A percentile compares a stretch with the other conserved stretches of the same genome.
Evolutionary conservation across 2,329 filamentous ascomycete genomes (phyloP).

Genomic region (Fusarium napiforme): DNA sequence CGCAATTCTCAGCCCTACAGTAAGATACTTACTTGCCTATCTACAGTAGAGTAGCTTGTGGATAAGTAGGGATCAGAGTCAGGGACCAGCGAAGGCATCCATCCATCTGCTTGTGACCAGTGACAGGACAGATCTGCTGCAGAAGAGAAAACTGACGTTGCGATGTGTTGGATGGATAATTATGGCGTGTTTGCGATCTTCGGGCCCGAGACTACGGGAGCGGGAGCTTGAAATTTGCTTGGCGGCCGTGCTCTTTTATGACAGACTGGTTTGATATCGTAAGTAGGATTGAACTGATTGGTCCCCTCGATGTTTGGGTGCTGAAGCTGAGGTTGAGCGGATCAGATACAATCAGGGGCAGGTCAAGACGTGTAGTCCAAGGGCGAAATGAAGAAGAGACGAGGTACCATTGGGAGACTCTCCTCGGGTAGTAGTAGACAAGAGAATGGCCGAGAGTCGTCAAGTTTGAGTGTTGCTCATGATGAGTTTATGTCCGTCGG

Average conservation of each 20-base stretch:
- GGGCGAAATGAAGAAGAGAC: neutral
- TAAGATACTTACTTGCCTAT: neutral
- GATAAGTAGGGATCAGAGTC: constrained; percentile 5
- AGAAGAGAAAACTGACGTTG: neutral
- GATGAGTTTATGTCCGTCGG: constrained; percentile 38
- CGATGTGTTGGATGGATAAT: neutral
- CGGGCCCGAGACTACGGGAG: constrained; percentile 28
- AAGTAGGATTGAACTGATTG: neutral
- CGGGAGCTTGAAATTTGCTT: constrained; percentile 12
- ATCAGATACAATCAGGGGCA: neutral
- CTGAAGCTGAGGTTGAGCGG: neutral
- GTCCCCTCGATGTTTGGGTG: neutral
- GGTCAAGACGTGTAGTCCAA: neutral
- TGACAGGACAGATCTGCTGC: constrained; percentile 20
- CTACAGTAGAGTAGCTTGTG: constrained; percentile 8
- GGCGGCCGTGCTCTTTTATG: constrained; percentile 15
- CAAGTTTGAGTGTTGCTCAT: constrained; percentile 2
- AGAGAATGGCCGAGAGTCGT: constrained; percentile 12
- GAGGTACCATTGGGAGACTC: neutral
- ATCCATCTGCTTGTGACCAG: constrained; percentile 14
- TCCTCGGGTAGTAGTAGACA: constrained; percentile 14
- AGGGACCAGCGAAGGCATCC: constrained; percentile 1
- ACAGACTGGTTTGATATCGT: neutral
- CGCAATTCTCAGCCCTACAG: constrained; percentile 2
- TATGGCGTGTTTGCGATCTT: constrained; percentile 21